Evolutionary conservation across 2,329 filamentous ascomycete species (phyloP), one percentile per base, ranked within the genome.

Genomic region (Setomelanomma holmii): DNA sequence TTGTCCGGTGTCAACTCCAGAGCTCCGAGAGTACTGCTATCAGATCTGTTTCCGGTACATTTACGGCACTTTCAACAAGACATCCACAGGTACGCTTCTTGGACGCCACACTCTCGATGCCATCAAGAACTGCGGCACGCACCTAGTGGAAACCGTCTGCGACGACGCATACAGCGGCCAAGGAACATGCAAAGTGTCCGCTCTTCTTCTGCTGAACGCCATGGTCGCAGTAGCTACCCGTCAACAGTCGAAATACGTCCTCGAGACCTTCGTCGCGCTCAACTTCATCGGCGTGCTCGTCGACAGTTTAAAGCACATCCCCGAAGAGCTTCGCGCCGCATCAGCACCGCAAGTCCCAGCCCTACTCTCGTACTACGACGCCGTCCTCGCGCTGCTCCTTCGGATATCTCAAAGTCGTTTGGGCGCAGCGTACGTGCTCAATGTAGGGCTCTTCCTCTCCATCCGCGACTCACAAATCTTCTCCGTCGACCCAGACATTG

Each of bases 261-360:
- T 96, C 14, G 90, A 95, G 58, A 82, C 86, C 23, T 84, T 99
- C 49, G 88, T 89, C 66, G 86, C 89, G 50, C 85, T 96, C 40
- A 99, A 99, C 76, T 96, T 97, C 71, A 84, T 97, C 44, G 89
- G 89, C 44, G 87, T 98, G 22, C 84, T 98, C 23, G 88, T 99
- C 45, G 93, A 98, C 75, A 91, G 91, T 45, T 84, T 99, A 50
- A 88, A 90, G 62, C 83, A 85, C 61, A 85, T 97, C 45, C 85
- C 93, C 55, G 76, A 84, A 10, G 93, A 97, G 58, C 75, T 82
- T 55, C 63, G 72, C 59, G 66, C 66, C 51, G 68, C 76, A 45
- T 51, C 63, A 58, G 51, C 75, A 51, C 64, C 65, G 12, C 86
- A 87, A 55, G 79, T 85, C 0, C 72, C 79, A 6, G 73, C 80